Evolutionary conservation across 176 grass and related monocot genomes (phyloP).

Genomic region (Pharus latifolius): DNA sequence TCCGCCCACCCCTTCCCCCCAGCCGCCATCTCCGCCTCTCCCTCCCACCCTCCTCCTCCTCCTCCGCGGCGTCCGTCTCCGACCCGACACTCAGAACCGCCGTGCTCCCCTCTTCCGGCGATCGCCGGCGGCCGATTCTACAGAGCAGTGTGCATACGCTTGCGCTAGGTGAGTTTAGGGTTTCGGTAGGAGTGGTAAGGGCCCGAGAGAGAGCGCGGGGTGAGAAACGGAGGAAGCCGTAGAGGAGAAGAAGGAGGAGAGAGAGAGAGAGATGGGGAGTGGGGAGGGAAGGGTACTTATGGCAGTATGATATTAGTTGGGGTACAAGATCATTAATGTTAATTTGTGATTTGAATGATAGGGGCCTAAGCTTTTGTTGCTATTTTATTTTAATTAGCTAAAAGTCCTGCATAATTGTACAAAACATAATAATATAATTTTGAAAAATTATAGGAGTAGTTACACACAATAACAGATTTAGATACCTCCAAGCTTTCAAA

Average conservation of each 20-base stretch:
- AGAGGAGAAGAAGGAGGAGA: background rate
- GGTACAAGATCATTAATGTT: background rate
- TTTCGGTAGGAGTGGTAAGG: background rate
- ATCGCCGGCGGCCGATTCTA: conserved; percentile 21
- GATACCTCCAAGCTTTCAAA: no score
- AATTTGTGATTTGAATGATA: no score
- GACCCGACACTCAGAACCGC: background rate
- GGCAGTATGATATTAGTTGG: background rate
- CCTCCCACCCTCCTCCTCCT: background rate
- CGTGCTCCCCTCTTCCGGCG: conserved; percentile 3
- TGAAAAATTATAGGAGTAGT: no score
- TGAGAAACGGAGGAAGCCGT: background rate
- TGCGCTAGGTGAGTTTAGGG: background rate
- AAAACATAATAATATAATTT: no score
- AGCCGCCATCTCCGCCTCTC: conserved; percentile 38
- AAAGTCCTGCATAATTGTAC: no score
- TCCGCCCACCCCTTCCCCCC: conserved; percentile 59
- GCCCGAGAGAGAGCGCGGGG: no score
- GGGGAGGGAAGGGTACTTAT: conserved; percentile 24
- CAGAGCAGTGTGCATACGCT: conserved; percentile 10
- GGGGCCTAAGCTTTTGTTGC: no score
- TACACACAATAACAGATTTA: no score
- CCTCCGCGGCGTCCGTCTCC: conserved; percentile 18
- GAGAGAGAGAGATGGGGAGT: background rate
- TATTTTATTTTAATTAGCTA: no score